Percentiles rank a stretch among this genome's conserved stretches.
These are phyloP conservation scores for Orbilia oligospora DNA, from an alignment of 2,329 filamentous ascomycete species.

Conservation along the genomic window DNA sequence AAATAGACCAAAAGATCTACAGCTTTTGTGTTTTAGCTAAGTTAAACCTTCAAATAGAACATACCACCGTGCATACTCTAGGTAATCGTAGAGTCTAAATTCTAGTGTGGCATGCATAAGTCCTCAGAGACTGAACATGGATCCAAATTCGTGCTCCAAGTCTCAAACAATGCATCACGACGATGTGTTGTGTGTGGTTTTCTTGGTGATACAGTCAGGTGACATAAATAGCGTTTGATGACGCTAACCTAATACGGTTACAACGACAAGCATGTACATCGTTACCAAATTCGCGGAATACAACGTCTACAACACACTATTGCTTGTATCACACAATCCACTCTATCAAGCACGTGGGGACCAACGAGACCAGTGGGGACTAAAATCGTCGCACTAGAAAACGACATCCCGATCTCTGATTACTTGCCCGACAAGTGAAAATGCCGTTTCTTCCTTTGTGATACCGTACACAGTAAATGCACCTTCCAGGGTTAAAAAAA, in stretches of 20 bases:
- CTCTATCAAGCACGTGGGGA: constrained; percentile 16
- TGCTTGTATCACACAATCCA: neutral
- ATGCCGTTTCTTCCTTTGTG: neutral
- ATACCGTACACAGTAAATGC: neutral
- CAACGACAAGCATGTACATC: neutral
- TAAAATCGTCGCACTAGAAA: constrained; percentile 15
- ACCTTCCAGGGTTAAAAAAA: neutral
- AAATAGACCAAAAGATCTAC: too few species aligned
- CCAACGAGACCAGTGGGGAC: too few species aligned
- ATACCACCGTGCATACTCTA: too few species aligned
- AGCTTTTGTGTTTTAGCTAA: too few species aligned
- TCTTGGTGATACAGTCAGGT: neutral
- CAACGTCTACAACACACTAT: constrained; percentile 4
- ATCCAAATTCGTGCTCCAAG: too few species aligned
- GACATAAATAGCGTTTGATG: constrained; percentile 1
- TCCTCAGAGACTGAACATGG: too few species aligned
- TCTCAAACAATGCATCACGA: neutral
- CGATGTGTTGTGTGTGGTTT: neutral
- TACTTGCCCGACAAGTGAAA: constrained; percentile 4
- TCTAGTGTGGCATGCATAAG: too few species aligned
- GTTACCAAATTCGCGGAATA: neutral
- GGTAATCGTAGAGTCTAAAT: too few species aligned
- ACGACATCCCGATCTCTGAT: constrained; percentile 20
- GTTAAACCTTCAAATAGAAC: too few species aligned
- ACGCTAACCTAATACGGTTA: neutral